Evolutionary conservation across 176 grass and related monocot species (phyloP).

Genomic region (Bothriochloa decipiens): DNA sequence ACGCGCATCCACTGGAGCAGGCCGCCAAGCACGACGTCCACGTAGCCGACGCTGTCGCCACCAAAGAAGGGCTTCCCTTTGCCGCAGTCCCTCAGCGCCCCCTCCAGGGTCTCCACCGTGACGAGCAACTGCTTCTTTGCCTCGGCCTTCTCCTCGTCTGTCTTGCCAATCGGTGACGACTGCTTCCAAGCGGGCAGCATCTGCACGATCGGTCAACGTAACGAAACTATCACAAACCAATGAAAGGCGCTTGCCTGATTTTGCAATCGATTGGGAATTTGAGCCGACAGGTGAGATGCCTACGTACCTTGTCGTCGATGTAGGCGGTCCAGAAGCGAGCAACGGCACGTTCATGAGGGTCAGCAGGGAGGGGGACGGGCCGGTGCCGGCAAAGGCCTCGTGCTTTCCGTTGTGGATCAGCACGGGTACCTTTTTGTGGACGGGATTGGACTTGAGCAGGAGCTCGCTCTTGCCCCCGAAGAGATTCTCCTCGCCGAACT

Average conservation of each 20-base stretch:
- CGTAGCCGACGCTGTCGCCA: slow-evolving; percentile 37
- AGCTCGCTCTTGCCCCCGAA: slow-evolving; percentile 51
- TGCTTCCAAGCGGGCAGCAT: not conserved
- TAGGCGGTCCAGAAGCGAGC: slow-evolving; percentile 29
- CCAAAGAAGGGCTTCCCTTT: slow-evolving; percentile 57
- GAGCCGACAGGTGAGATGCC: too few species aligned
- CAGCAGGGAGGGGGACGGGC: slow-evolving; percentile 3
- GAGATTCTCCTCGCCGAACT: slow-evolving; percentile 53
- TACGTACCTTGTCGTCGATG: slow-evolving; percentile 45
- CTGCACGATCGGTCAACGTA: slow-evolving; percentile 21
- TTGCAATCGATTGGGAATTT: too few species aligned
- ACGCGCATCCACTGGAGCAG: not conserved
- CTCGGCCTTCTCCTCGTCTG: too few species aligned
- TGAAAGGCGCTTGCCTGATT: too few species aligned
- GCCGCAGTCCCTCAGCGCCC: slow-evolving; percentile 35
- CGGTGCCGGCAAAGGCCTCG: not conserved
- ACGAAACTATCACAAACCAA: too few species aligned
- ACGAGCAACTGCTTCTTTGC: too few species aligned
- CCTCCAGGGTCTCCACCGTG: slow-evolving; percentile 32
- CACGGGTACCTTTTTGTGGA: slow-evolving; percentile 57
- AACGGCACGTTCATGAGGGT: slow-evolving; percentile 4
- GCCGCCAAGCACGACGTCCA: slow-evolving; percentile 52
- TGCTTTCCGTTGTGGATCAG: slow-evolving; percentile 55
- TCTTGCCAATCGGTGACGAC: too few species aligned
- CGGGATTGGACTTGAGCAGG: slow-evolving; percentile 54